Conservation (phyloP, 768 basidiomycete genomes). For the Mycena alexandri region DNA sequence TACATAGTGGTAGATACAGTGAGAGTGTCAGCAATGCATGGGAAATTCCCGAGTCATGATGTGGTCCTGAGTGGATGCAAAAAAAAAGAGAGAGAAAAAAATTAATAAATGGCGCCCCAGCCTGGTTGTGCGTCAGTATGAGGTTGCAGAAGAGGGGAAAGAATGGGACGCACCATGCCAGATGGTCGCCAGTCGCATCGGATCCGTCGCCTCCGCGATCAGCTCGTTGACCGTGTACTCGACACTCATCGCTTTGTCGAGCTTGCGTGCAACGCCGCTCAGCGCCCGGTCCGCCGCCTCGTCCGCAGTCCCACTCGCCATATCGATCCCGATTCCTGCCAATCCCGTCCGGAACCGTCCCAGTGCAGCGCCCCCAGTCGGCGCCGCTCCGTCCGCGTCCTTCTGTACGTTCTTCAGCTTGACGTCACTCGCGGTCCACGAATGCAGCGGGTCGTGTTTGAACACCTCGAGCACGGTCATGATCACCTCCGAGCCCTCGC, state of each 20-base stretch:
- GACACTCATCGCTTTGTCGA: constrained; percentile 88
- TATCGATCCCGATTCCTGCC: constrained; percentile 68
- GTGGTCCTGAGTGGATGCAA: constrained; percentile 4
- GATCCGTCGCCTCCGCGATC: constrained; percentile 88
- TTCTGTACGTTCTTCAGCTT: constrained; percentile 78
- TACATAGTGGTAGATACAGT: constrained; percentile 21
- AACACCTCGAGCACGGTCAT: constrained; percentile 97
- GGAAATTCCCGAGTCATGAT: constrained; percentile 10
- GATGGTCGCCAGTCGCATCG: constrained; percentile 81
- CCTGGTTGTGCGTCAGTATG: constrained; percentile 38
- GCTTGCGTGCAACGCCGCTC: constrained; percentile 81
- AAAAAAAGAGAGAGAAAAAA: constrained; percentile 13
- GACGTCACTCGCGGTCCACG: constrained; percentile 87
- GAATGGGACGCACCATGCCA: constrained; percentile 69
- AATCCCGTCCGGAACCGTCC: constrained; percentile 43
- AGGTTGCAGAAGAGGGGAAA: constrained; percentile 4
- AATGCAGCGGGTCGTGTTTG: constrained; percentile 95
- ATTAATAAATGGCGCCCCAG: constrained; percentile 47
- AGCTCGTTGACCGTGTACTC: constrained; percentile 95
- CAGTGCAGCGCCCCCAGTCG: constrained; percentile 34
- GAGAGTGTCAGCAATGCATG: constrained; percentile 4
- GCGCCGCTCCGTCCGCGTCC: constrained; percentile 41
- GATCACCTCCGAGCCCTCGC: constrained; percentile 87
- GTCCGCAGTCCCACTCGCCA: constrained; percentile 75
- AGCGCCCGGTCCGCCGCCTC: constrained; percentile 94